Conservation (phyloP, 2,329 filamentous ascomycete genomes). For the Diaporthe citrichinensis region DNA sequence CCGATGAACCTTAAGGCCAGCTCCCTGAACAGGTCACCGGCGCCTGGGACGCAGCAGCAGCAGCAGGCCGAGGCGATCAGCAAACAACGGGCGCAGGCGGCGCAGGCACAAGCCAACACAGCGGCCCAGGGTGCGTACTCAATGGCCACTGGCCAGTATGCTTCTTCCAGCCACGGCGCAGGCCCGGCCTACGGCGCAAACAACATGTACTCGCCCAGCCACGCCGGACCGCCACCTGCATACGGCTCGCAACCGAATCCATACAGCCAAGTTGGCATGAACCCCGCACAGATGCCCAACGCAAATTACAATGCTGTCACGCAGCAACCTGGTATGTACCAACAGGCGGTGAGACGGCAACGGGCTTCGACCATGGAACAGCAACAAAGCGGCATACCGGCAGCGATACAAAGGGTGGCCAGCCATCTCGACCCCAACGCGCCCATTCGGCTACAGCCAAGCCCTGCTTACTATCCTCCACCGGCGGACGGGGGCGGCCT, state of each 20-base stretch:
- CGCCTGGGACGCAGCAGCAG: slow-evolving; percentile 94
- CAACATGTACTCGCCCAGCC: slow-evolving; percentile 81
- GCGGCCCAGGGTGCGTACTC: slow-evolving; percentile 77
- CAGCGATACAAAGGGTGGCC: slow-evolving; percentile 92
- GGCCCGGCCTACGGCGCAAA: slow-evolving; percentile 69
- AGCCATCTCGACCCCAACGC: slow-evolving; percentile 96
- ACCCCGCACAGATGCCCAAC: slow-evolving; percentile 76
- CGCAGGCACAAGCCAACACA: slow-evolving; percentile 78
- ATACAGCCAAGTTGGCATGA: slow-evolving; percentile 82
- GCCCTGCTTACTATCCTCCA: slow-evolving; percentile 96
- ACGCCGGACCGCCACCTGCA: slow-evolving; percentile 77
- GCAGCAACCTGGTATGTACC: slow-evolving; percentile 71
- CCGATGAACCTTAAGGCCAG: slow-evolving; percentile 96
- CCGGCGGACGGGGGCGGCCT: slow-evolving; percentile 84
- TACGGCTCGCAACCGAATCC: slow-evolving; percentile 81
- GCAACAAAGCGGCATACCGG: slow-evolving; percentile 91
- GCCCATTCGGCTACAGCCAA: slow-evolving; percentile 93
- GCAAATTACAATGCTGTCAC: slow-evolving; percentile 72
- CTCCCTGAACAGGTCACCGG: slow-evolving; percentile 86
- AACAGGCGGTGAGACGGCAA: slow-evolving; percentile 84
- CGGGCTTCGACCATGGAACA: slow-evolving; percentile 97
- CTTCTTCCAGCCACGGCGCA: slow-evolving; percentile 52
- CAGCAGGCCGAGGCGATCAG: slow-evolving; percentile 94
- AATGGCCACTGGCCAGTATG: slow-evolving; percentile 64
- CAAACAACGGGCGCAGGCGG: slow-evolving; percentile 86